Evolutionary conservation across 345 rosid genomes (phyloP).

Genomic region (Pugionium cornutum): DNA sequence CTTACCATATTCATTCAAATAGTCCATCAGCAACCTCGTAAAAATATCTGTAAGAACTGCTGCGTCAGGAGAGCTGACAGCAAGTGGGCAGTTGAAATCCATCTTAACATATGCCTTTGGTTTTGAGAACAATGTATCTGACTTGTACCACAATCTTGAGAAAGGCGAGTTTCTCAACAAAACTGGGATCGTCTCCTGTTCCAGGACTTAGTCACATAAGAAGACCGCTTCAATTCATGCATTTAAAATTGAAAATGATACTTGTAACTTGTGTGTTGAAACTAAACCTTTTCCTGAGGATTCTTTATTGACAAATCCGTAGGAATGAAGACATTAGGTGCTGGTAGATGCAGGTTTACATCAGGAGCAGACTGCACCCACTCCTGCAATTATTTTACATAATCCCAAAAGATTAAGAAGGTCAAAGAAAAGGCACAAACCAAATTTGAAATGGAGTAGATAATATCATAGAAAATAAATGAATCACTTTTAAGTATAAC

Average conservation of each 20-base stretch:
- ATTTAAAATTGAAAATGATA: conserved; percentile 6
- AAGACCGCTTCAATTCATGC: not conserved
- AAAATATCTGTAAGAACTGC: conserved; percentile 62
- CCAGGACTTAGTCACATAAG: conserved; percentile 15
- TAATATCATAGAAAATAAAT: too few relatives aligned
- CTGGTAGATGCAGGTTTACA: conserved; percentile 67
- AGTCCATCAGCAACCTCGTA: conserved; percentile 63
- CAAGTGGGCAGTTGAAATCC: conserved; percentile 71
- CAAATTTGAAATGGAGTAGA: not conserved
- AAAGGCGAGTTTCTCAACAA: conserved; percentile 58
- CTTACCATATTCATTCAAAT: conserved; percentile 90
- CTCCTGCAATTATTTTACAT: conserved; percentile 48
- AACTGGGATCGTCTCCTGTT: conserved; percentile 63
- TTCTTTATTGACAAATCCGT: conserved; percentile 72
- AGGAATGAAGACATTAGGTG: conserved; percentile 69
- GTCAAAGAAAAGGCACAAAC: not conserved
- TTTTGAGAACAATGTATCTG: conserved; percentile 63
- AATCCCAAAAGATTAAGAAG: not conserved
- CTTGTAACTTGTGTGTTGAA: conserved; percentile 10
- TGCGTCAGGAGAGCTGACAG: conserved; percentile 65
- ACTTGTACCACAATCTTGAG: conserved; percentile 77
- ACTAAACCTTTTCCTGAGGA: conserved; percentile 59
- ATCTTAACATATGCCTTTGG: conserved; percentile 78
- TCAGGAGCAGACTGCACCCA: conserved; percentile 68
- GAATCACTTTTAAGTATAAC: not conserved